Evolutionary conservation across 225 moss, liverwort and hornwort species (phyloP).

Genomic region (Sphagnum tenellum): DNA sequence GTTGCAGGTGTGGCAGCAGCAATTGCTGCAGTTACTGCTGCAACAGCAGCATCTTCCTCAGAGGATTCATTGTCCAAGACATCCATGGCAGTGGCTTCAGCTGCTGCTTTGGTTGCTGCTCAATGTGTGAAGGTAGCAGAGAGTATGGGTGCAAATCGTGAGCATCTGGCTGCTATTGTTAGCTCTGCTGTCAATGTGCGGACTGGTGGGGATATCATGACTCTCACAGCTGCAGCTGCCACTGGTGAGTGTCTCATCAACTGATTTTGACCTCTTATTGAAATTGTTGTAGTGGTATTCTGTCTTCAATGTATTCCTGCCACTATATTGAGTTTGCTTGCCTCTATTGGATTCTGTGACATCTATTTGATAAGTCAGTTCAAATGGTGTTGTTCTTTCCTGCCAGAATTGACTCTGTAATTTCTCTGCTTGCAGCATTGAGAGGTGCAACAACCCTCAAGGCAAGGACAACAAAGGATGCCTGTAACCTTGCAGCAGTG

Average conservation of each 20-base stretch:
- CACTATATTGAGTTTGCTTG: no score
- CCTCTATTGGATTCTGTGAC: no score
- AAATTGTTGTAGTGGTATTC: neutral
- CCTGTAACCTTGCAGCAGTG: constrained; percentile 48
- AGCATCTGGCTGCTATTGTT: constrained; percentile 61
- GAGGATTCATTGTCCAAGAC: constrained; percentile 59
- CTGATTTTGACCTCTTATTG: no score
- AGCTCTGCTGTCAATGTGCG: constrained; percentile 75
- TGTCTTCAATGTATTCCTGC: neutral
- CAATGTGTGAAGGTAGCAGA: constrained; percentile 74
- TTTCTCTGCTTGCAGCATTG: constrained; percentile 24
- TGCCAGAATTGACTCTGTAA: no score
- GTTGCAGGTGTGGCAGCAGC: constrained; percentile 75
- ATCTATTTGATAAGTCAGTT: no score
- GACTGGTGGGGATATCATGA: constrained; percentile 61
- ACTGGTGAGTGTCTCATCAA: constrained; percentile 22
- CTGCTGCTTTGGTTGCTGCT: constrained; percentile 63
- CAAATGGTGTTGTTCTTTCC: no score
- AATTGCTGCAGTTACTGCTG: constrained; percentile 63
- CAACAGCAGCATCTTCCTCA: constrained; percentile 57
- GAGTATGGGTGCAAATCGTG: constrained; percentile 64
- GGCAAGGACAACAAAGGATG: constrained; percentile 57
- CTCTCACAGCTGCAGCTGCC: constrained; percentile 63
- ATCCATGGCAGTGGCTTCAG: constrained; percentile 73
- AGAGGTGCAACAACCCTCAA: constrained; percentile 66